Evolutionary conservation across 2,329 filamentous ascomycete species (phyloP).

Genomic region (Aspergillus oerlinghausenensis): DNA sequence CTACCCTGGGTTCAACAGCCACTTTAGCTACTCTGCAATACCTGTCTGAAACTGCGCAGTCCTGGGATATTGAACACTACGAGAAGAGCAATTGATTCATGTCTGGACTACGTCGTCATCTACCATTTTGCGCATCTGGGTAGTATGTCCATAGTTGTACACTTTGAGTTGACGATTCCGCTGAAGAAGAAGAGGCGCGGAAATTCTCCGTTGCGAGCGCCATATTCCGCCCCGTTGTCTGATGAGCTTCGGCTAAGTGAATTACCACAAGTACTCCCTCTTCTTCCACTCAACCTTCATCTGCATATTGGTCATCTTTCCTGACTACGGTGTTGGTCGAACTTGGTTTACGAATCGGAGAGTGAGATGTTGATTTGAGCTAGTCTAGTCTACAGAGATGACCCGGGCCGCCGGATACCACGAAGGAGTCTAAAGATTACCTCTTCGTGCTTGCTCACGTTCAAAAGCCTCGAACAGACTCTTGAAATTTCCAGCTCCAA

Average conservation of each 20-base stretch:
- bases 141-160: background rate
- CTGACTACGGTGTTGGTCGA: too few species aligned
- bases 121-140: background rate
- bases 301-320: too few species aligned
- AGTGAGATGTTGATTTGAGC: background rate
- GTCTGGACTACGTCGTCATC: background rate
- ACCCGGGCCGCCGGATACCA: background rate
- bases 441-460: constrained; percentile 75
- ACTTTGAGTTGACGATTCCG: background rate
- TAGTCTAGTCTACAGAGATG: background rate
- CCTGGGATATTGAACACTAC: background rate
- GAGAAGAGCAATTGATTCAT: too few species aligned
- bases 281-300: too few species aligned
- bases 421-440: constrained; percentile 60
- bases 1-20: too few species aligned
- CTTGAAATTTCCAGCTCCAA: constrained; percentile 91
- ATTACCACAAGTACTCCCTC: background rate
- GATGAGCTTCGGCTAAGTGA: background rate
- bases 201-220: background rate
- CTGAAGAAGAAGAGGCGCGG: background rate
- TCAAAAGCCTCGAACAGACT: constrained; percentile 89
- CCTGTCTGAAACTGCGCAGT: background rate
- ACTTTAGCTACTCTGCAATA: background rate
- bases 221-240: background rate
- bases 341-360: too few species aligned